Percentiles rank a stretch among this genome's conserved stretches.
These are phyloP conservation scores for Lepidium aucheri DNA, from an alignment of 345 rosid genomes.

Conservation along the genomic window DNA sequence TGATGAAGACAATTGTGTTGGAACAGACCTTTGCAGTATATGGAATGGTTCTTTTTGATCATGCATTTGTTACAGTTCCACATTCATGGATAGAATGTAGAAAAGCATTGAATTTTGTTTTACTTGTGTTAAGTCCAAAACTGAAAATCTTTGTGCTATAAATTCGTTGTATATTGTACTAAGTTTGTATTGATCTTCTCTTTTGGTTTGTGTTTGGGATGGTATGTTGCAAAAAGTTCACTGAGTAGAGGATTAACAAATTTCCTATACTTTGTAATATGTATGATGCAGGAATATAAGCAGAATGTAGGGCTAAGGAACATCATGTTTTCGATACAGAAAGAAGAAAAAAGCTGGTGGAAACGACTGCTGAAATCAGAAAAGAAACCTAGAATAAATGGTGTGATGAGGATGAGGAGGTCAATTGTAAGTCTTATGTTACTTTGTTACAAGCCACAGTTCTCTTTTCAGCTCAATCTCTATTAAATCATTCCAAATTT, in stretches of 20 bases:
- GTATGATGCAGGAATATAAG: slow-evolving; percentile 54
- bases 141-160: too few relatives aligned
- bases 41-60: neutral
- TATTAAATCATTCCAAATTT: neutral
- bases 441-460: neutral
- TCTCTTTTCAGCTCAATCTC: neutral
- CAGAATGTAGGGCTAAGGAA: slow-evolving; percentile 83
- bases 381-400: slow-evolving; percentile 94
- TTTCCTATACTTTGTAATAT: neutral
- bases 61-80: neutral
- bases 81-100: neutral
- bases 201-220: neutral
- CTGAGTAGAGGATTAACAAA: neutral
- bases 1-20: neutral
- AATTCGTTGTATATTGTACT: too few relatives aligned
- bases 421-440: slow-evolving; percentile 43
- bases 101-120: neutral
- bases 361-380: slow-evolving; percentile 69
- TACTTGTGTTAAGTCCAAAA: neutral
- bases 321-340: slow-evolving; percentile 66
- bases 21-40: too few relatives aligned
- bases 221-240: neutral
- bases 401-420: slow-evolving; percentile 92
- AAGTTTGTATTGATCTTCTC: neutral
- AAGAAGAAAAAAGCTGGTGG: slow-evolving; percentile 95